Evolutionary conservation across 192 early-diverging fungal genomes (phyloP), one percentile per base, ranked within the genome.

Genomic region (Linderina pennispora): DNA sequence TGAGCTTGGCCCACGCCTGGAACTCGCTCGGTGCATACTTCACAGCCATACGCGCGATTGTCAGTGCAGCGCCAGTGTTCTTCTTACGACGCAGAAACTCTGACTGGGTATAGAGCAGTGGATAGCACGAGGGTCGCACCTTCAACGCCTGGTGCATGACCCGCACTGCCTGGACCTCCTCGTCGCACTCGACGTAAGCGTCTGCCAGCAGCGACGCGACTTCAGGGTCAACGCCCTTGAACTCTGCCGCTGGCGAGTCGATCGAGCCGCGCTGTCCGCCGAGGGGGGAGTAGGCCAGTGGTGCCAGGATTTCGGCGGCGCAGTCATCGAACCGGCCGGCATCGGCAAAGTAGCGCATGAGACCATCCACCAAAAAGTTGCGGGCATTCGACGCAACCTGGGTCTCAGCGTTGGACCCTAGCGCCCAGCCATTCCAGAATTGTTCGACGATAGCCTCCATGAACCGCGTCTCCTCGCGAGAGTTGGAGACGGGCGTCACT

Each of bases 1-100:
- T 93, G 18, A 99, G 75, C 57, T 93, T 93, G 15, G 91, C 86
- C 97, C 97, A 99, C 0, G 93, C 90, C 13, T 80, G 66, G 58
- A 89, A 99, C 64, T 99, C 97, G 17, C 90, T 92, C 3, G 97
- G 94, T 3, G 94, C 92, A 44, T 78, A 85, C 50, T 91, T 90
- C 24, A 97, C 94, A 10, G 91, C 94, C 58, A 90, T 83, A 50
- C 93, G 91, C 15, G 92, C 91, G 9, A 99, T 65, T 39, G 85
- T 83, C 23, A 92, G 65, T 3, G 94, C 92, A 45, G 85, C 81
- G 26, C 91, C 84, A 34, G 75, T 59, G 43, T 76, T 66, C 11
- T 80, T 75, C 87, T 96, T 96, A 44, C 62, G 56, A 20, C 73
- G 71, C 58, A 97, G 56, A 48, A 97, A 96, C 57, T 95, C 92